phyloP scores from a whole-genome alignment of 2,329 filamentous ascomycete species.

The Colletotrichum graminicola region DNA sequence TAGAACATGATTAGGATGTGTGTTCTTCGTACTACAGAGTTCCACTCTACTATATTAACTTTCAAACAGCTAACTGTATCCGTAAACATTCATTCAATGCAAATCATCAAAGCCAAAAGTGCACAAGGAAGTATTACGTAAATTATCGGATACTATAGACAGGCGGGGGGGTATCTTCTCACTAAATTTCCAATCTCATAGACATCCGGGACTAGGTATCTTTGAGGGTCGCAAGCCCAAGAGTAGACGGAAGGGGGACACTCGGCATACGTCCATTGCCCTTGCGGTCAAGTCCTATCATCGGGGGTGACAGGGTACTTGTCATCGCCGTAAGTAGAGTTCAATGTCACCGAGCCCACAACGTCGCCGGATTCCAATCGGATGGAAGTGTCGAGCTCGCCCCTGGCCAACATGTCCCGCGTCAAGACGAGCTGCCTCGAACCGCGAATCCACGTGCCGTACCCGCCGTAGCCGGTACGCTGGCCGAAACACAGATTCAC shows the following conservation, averaged over 20 bases:
- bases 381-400: constrained; percentile 70
- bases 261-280: no score
- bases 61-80: not conserved
- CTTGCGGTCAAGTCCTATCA: constrained; percentile 47
- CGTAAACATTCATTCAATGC: not conserved
- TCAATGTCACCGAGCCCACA: constrained; percentile 66
- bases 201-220: not conserved
- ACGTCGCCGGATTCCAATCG: constrained; percentile 67
- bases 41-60: not conserved
- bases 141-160: not conserved
- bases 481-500: constrained; percentile 71
- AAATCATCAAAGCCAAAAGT: not conserved
- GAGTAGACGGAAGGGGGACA: not conserved
- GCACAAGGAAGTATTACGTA: not conserved
- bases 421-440: constrained; percentile 66
- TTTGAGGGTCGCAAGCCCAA: not conserved
- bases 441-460: constrained; percentile 73
- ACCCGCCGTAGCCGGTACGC: constrained; percentile 78
- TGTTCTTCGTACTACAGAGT: not conserved
- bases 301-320: constrained; percentile 61
- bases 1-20: not conserved
- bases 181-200: not conserved
- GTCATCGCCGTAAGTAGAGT: constrained; percentile 70
- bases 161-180: not conserved
- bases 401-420: constrained; percentile 53